Evolutionary conservation across 441 rosid species (phyloP), one percentile per base, ranked within the genome.

Genomic region (Lepidium campestre): DNA sequence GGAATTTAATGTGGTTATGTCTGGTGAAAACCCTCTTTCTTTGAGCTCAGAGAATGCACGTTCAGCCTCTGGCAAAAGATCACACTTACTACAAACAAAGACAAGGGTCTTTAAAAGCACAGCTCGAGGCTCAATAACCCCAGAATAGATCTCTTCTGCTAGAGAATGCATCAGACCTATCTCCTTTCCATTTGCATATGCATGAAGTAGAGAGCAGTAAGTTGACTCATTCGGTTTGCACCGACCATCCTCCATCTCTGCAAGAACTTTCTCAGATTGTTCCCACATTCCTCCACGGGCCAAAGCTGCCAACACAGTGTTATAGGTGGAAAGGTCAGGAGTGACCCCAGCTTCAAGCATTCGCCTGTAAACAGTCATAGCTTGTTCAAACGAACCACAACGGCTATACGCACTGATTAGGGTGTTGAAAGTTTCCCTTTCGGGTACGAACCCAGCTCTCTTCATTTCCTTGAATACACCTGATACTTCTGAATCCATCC

Each of bases 381-480:
- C 97, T 74, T 90, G 97, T 59, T 89, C 95, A 58, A 88, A 81
- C 37, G 84, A 82, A 62, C 93, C 97, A 68, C 97, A 89, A 5
- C 94, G 83, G 60, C 98, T 93, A 77, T 90, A 93, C 13, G 97
- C 93, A 67, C 95, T 83, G 44, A 93, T 90, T 49, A 93, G 71
- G 18, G 96, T 87, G 77, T 90, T 93, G 79, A 87, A 93, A 52
- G 98, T 93, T 68, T 85, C 97, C 71, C 96, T 87, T 75, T 90
- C 95, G 4, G 97, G 91, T 59, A 90, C 75, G 64, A 93, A 89
- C 25, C 98, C 97, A 2, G 93, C 96, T 80, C 97, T 86, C 82
- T 93, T 93, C 98, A 93, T 93, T 81, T 93, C 98, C 81, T 80
- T 87, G 74, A 93, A 90, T 47, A 93, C 95, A 58, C 91, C 91